Percentiles rank a stretch among this genome's conserved stretches.
Conservation (phyloP, 371 early-diverging fungal species). For the Choanephora cucurbitarum region DNA sequence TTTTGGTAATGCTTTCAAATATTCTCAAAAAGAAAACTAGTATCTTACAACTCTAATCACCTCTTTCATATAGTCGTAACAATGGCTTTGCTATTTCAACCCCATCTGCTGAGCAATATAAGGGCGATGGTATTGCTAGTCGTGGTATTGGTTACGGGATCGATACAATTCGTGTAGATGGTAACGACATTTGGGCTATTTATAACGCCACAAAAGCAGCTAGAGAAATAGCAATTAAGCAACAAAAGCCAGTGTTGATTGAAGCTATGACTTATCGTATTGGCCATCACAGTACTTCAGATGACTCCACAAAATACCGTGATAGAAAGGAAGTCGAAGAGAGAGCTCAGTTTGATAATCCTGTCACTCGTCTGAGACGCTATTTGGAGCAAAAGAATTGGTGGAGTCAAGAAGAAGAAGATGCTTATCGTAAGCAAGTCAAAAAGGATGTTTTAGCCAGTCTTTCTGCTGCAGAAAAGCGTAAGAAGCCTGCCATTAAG, state of each 20-base stretch:
- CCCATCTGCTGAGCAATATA: slow-evolving; percentile 92
- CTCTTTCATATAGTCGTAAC: slow-evolving; percentile 74
- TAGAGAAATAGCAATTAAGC: slow-evolving; percentile 74
- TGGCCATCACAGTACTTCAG: slow-evolving; percentile 97
- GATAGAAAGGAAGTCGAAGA: slow-evolving; percentile 85
- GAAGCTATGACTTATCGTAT: slow-evolving; percentile 98
- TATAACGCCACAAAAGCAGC: slow-evolving; percentile 91
- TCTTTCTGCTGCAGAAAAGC: slow-evolving; percentile 85
- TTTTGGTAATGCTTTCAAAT: slow-evolving; percentile 70
- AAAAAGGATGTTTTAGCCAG: slow-evolving; percentile 73
- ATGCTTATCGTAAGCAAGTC: slow-evolving; percentile 55
- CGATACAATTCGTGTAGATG: slow-evolving; percentile 95
- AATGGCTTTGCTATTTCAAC: slow-evolving; percentile 99
- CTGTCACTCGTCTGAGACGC: slow-evolving; percentile 86
- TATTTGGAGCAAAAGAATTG: slow-evolving; percentile 83
- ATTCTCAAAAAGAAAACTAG: no score
- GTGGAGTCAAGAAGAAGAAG: slow-evolving; percentile 87
- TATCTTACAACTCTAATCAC: neutral
- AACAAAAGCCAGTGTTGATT: slow-evolving; percentile 89
- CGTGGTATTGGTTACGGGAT: slow-evolving; percentile 98
- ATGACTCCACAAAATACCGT: slow-evolving; percentile 94
- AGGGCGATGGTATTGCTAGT: slow-evolving; percentile 94
- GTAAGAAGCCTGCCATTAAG: slow-evolving; percentile 82
- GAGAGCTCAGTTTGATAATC: slow-evolving; percentile 80
- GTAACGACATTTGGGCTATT: slow-evolving; percentile 97